Evolutionary conservation across 2,329 filamentous ascomycete species (phyloP), one percentile per base, ranked within the genome.

Genomic region (Septoria petroselini): DNA sequence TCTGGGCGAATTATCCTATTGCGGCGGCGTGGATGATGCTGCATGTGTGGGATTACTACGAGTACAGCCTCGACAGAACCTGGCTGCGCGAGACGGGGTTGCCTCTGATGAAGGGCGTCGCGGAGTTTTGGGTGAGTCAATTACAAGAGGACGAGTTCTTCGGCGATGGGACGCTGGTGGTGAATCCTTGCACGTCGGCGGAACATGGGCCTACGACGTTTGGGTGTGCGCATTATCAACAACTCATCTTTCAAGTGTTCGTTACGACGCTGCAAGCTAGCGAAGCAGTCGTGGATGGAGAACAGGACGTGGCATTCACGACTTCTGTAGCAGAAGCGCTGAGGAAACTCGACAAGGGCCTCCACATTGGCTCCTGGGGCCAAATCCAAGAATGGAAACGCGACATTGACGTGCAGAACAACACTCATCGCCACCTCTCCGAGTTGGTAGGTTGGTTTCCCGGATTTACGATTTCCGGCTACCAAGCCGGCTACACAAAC

Each of bases 11-110:
- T 38, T 71, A 76, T 55, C 70, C 74, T 21, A 74, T 72, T 0
- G 69, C 75, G 0, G 73, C 75, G 1, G 77, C 77, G 1, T 83
- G 80, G 80, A 75, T 82, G 69, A 80, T 80, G 71, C 76, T 79
- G 51, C 78, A 82, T 54, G 75, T 83, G 1, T 77, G 73, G 65
- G 78, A 83, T 50, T 72, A 77, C 57, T 83, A 73, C 61, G 73
- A 76, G 27, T 82, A 81, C 57, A 75, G 72, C 1, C 71, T 68
- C 19, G 71, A 81, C 53, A 35, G 58, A 0, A 59, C 63, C 1
- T 81, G 76, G 76, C 68, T 71, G 4, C 66, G 67, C 5, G 15
- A 46, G 2, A 64, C 65, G 23, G 79, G 76, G 0, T 82, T 80
- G 47, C 77, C 75, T 1, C 66, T 82, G 1, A 60, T 82, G 18